Percentiles rank a stretch among this genome's conserved stretches.
Evolutionary conservation across 2,329 filamentous ascomycete species (phyloP).

Genomic region (Diaporthe citrichinensis): DNA sequence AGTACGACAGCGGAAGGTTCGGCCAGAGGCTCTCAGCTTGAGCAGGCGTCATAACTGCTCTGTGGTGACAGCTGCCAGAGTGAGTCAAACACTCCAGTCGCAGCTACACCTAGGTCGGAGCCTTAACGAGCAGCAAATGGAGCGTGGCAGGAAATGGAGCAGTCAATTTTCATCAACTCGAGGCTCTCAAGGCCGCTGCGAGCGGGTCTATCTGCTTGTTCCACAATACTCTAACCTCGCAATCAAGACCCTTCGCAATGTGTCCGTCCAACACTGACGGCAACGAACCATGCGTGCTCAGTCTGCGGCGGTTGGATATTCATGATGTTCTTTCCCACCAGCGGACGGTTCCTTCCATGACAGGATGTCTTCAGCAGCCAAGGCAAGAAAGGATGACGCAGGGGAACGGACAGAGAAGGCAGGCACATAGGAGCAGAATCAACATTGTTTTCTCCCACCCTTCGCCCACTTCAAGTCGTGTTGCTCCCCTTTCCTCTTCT

Average conservation of each 20-base stretch:
- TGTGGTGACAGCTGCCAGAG: neutral
- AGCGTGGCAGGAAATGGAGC: neutral
- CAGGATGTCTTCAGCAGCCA: neutral
- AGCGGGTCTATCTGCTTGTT: neutral
- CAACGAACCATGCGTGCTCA: neutral
- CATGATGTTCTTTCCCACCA: neutral
- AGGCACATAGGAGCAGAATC: slow-evolving; percentile 19
- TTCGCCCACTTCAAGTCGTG: neutral
- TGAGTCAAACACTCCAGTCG: neutral
- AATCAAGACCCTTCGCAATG: neutral
- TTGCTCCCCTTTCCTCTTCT: neutral
- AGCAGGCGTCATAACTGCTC: neutral
- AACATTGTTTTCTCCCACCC: slow-evolving; percentile 24
- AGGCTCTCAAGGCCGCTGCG: neutral
- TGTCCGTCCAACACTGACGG: neutral
- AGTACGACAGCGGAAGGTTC: neutral
- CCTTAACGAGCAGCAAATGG: neutral
- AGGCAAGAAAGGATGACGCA: neutral
- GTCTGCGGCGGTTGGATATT: neutral
- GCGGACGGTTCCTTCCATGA: slow-evolving; percentile 2
- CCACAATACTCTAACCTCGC: neutral
- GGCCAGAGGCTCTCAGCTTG: neutral
- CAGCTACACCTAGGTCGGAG: neutral
- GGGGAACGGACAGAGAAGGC: neutral
- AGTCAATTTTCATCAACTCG: neutral